A percentile compares a stretch with the other conserved stretches of the same genome.
These are phyloP conservation scores for Kitagawia praeruptora DNA, from an alignment of 129 eudicot genomes.

Conservation along the genomic window DNA sequence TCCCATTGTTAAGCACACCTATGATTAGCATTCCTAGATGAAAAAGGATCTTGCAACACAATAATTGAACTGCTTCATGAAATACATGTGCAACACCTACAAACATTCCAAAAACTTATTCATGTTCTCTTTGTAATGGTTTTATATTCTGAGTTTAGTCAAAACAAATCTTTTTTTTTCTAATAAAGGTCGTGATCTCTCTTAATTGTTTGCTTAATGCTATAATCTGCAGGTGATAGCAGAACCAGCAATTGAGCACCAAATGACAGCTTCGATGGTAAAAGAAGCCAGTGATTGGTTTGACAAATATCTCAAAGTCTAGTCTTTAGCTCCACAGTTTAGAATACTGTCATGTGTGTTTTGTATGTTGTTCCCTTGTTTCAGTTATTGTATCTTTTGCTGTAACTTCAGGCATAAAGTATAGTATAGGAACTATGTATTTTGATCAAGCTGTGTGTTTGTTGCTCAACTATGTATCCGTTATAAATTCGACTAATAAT, in stretches of 20 bases:
- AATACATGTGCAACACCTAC: background rate
- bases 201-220: background rate
- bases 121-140: background rate
- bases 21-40: background rate
- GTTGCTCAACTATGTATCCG: background rate
- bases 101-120: background rate
- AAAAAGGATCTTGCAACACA: background rate
- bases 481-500: background rate
- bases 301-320: conserved; percentile 41
- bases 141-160: background rate
- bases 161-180: too few species aligned
- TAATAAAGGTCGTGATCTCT: too few species aligned
- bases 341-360: background rate
- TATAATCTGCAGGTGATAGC: conserved; percentile 46
- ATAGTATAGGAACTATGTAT: background rate
- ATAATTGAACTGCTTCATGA: background rate
- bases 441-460: background rate
- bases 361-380: background rate
- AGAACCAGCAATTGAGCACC: conserved; percentile 64
- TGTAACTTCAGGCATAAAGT: background rate
- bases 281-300: conserved; percentile 86
- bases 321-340: background rate
- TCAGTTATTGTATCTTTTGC: background rate
- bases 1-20: background rate
- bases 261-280: conserved; percentile 73